Evolutionary conservation across 805 yeast genomes (phyloP).

Genomic region (Yamadazyma nakazawae): DNA sequence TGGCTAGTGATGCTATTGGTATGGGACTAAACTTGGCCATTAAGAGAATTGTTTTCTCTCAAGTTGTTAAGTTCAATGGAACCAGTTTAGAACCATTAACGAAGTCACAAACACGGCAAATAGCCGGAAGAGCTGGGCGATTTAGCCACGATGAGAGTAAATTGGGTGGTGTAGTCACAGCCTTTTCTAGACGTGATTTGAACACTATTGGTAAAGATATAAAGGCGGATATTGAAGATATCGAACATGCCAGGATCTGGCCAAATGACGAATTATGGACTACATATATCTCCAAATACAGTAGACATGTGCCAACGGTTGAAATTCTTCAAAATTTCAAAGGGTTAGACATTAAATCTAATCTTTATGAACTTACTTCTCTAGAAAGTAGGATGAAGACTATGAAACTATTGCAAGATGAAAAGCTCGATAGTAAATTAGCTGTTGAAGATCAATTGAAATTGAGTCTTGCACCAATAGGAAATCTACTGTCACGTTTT

Average conservation of each 20-base stretch:
- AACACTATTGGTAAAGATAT: conserved; percentile 45
- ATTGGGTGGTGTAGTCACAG: conserved; percentile 51
- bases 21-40: conserved; percentile 93
- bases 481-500: conserved; percentile 29
- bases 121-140: conserved; percentile 96
- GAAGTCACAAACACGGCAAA: conserved; percentile 76
- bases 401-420: conserved; percentile 37
- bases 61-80: conserved; percentile 71
- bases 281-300: conserved; percentile 57
- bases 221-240: conserved; percentile 46
- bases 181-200: conserved; percentile 46
- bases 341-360: conserved; percentile 6
- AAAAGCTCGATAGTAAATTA: conserved; percentile 20
- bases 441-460: conserved; percentile 55
- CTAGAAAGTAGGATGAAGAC: conserved; percentile 9
- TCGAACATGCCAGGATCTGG: conserved; percentile 68
- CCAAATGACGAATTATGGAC: conserved; percentile 75
- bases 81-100: conserved; percentile 43
- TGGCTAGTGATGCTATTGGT: conserved; percentile 96
- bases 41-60: conserved; percentile 72
- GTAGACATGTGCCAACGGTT: conserved; percentile 12
- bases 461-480: conserved; percentile 62
- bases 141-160: conserved; percentile 40
- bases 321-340: conserved; percentile 7
- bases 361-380: conserved; percentile 8